Conservation (phyloP, 2,329 filamentous ascomycete genomes). For the Pseudocercospora fuligena region DNA sequence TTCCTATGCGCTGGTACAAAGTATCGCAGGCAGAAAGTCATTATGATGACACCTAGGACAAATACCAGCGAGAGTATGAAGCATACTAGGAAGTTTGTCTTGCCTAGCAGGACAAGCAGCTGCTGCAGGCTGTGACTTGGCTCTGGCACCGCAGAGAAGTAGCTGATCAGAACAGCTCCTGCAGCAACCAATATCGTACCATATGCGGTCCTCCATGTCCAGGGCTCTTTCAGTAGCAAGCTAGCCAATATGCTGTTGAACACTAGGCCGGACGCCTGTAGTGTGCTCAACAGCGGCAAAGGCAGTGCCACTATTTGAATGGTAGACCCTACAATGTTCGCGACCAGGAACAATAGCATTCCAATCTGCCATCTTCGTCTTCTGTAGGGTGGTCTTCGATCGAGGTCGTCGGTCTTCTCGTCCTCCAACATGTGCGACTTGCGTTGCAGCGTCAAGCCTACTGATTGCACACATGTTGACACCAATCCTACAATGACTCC, state of each 20-base stretch:
- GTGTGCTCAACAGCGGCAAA: slow-evolving; percentile 88
- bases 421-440: slow-evolving; percentile 99
- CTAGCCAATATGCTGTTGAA: slow-evolving; percentile 99
- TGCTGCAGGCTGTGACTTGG: slow-evolving; percentile 87
- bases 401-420: slow-evolving; percentile 79
- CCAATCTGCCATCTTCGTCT: slow-evolving; percentile 92
- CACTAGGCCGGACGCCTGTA: slow-evolving; percentile 93
- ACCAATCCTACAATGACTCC: slow-evolving; percentile 91
- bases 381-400: slow-evolving; percentile 83
- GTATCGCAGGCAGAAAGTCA: slow-evolving; percentile 56
- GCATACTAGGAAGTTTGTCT: slow-evolving; percentile 82
- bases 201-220: slow-evolving; percentile 89
- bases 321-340: slow-evolving; percentile 91
- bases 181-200: slow-evolving; percentile 86
- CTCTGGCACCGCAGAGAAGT: slow-evolving; percentile 91
- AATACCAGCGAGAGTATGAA: slow-evolving; percentile 82
- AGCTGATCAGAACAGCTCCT: slow-evolving; percentile 88
- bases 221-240: slow-evolving; percentile 87
- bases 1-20: slow-evolving; percentile 37
- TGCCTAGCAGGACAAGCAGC: slow-evolving; percentile 74
- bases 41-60: slow-evolving; percentile 66
- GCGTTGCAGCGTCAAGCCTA: slow-evolving; percentile 93
- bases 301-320: slow-evolving; percentile 97
- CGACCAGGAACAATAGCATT: slow-evolving; percentile 95
- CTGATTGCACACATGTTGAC: slow-evolving; percentile 91